Conservation (phyloP, 257 asterid species). For the Paulownia fortunei region DNA sequence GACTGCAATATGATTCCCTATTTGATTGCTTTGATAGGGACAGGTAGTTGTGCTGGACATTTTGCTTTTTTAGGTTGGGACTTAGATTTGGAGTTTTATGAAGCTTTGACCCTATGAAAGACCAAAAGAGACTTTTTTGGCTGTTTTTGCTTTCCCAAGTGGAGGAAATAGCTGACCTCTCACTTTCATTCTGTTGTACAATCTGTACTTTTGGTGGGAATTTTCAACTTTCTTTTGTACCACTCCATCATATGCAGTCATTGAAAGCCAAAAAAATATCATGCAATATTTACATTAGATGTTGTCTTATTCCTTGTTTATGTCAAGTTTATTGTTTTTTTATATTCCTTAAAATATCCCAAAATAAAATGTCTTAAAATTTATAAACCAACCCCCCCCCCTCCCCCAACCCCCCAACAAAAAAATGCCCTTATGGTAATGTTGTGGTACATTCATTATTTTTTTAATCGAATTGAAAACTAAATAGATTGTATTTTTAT, state of each 20-base stretch:
- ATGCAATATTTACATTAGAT: background rate
- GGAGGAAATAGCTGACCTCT: background rate
- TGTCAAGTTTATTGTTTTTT: background rate
- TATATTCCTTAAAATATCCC: too few relatives aligned
- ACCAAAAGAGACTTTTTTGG: background rate
- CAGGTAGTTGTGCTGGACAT: background rate
- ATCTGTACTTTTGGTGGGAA: conserved; percentile 8
- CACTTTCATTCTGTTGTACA: conserved; percentile 9
- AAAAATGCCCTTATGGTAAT: too few relatives aligned
- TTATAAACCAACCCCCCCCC: too few relatives aligned
- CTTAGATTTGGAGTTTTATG: background rate
- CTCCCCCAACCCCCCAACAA: too few relatives aligned
- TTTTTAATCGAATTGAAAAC: too few relatives aligned
- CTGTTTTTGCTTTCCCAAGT: background rate
- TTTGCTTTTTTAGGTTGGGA: background rate
- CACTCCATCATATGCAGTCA: background rate
- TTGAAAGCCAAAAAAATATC: background rate
- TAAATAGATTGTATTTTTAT: too few relatives aligned
- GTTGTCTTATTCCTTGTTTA: background rate
- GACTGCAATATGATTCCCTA: conserved; percentile 8
- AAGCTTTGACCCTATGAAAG: background rate
- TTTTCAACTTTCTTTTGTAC: conserved; percentile 6
- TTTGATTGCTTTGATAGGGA: conserved; percentile 27
- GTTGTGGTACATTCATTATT: too few relatives aligned
- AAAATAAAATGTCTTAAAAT: too few relatives aligned